Evolutionary conservation across 345 rosid species (phyloP), one percentile per base, ranked within the genome.

Genomic region (Pseudoturritis turrita): DNA sequence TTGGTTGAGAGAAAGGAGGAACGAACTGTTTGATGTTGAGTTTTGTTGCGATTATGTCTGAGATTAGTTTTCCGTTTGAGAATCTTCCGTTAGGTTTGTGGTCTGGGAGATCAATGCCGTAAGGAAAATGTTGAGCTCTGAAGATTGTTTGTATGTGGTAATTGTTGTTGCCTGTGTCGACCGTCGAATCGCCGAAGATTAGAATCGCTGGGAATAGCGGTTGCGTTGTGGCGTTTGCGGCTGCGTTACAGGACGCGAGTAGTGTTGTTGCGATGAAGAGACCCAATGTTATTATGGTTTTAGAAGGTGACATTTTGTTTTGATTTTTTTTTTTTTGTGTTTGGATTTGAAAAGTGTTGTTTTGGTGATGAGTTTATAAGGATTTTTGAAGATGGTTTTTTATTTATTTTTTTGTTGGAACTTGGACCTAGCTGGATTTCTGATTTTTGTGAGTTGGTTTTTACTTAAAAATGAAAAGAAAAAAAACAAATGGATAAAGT

Each of bases 161-260:
- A 4, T 77, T 59, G 64, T 77, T 77, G 63, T 77, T 77, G 7
- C 80, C 72, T 63, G 80, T 55, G 60, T 77, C 80, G 1, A 71
- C 66, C 2, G 76, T 70, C 49, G 80, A 77, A 44, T 77, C 80
- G 6, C 77, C 80, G 10, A 77, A 77, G 11, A 70, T 66, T 21
- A 77, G 54, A 22, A 76, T 70, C 14, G 80, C 80, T 22, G 80
- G 68, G 39, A 76, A 75, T 6, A 59, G 68, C 23, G 78, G 73
- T 40, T 67, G 2, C 0, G 59, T 43, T 33, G 69, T 33, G 0
- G 23, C 29, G 54, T 74, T 74, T 58, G 12, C 10, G 45, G 59
- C 54, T 58, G 72, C 78, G 49, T 60, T 67, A 22, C 62, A 51
- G 14, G 29, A 57, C 19, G 67, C 53, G 2, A 49, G 5, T 47